Percentiles rank a stretch among this genome's conserved stretches.
Evolutionary conservation across 2,329 filamentous ascomycete species (phyloP).

Genomic region (Rutstroemia sp.): DNA sequence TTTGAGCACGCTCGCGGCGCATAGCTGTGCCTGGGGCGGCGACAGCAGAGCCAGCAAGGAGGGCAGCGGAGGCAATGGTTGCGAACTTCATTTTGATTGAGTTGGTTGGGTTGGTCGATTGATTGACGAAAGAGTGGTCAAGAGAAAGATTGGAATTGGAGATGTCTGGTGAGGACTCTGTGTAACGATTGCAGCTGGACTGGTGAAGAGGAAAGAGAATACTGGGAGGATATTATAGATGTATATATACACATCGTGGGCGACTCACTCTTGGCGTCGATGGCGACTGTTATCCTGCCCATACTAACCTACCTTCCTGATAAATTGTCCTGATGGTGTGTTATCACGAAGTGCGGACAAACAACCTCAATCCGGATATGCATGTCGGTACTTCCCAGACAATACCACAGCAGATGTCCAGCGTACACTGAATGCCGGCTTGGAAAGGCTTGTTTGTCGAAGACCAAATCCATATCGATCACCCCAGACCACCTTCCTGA

Average conservation of each 20-base stretch:
- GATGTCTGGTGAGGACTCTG: neutral
- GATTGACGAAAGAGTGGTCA: neutral
- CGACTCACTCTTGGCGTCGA: neutral
- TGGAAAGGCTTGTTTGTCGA: neutral
- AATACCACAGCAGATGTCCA: neutral
- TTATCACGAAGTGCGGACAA: neutral
- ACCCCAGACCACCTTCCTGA: conserved; percentile 5
- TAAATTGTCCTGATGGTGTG: neutral
- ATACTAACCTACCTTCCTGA: conserved; percentile 6
- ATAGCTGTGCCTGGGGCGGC: conserved; percentile 39
- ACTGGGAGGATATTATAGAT: neutral
- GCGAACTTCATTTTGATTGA: conserved; percentile 42
- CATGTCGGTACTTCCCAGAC: conserved; percentile 1
- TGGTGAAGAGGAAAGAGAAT: conserved; percentile 2
- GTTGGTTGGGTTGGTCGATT: neutral
- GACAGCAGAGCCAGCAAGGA: conserved; percentile 36
- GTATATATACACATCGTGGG: conserved; percentile 6
- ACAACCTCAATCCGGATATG: conserved; percentile 1
- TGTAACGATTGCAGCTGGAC: conserved; percentile 4
- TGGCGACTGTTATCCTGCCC: neutral
- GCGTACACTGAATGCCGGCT: neutral
- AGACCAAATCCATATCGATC: neutral
- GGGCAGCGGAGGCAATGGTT: conserved; percentile 29
- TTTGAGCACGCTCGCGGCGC: conserved; percentile 29
- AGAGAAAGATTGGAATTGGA: neutral